Evolutionary conservation across 2,329 filamentous ascomycete species (phyloP).

Genomic region (Aspergillus ruber): DNA sequence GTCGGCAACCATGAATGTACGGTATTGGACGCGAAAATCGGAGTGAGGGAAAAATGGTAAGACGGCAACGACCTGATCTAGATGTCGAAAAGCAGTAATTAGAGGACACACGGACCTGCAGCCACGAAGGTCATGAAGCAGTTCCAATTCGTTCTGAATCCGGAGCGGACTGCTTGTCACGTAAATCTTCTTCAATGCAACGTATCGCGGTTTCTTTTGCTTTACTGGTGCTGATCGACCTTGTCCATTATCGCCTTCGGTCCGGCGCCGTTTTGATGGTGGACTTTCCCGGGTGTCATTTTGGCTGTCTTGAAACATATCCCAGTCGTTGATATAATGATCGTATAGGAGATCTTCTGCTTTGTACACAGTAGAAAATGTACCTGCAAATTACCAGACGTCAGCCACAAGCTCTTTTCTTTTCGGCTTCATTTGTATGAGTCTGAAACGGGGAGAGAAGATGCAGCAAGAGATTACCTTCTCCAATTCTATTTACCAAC

Average conservation of each 20-base stretch:
- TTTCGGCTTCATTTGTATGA: too few relatives aligned
- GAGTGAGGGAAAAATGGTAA: slow-evolving; percentile 92
- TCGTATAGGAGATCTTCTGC: slow-evolving; percentile 88
- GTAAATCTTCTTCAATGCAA: slow-evolving; percentile 99
- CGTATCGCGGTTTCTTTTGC: slow-evolving; percentile 62
- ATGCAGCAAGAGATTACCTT: slow-evolving; percentile 55
- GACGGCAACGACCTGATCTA: slow-evolving; percentile 91
- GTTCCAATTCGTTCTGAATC: slow-evolving; percentile 92
- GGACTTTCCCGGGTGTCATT: slow-evolving; percentile 63
- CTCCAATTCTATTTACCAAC: slow-evolving; percentile 92
- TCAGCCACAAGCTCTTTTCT: slow-evolving; percentile 1
- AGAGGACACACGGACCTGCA: slow-evolving; percentile 85
- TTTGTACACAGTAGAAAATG: slow-evolving; percentile 98
- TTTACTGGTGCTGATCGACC: slow-evolving; percentile 25
- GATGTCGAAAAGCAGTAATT: slow-evolving; percentile 91
- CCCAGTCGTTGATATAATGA: slow-evolving; percentile 79
- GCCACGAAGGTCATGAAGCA: slow-evolving; percentile 78
- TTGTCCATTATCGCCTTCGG: slow-evolving; percentile 29
- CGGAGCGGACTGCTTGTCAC: slow-evolving; percentile 90
- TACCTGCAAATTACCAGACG: slow-evolving; percentile 53
- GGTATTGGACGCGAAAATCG: slow-evolving; percentile 88
- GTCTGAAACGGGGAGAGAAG: background rate
- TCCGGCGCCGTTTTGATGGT: slow-evolving; percentile 52
- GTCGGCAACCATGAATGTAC: slow-evolving; percentile 76
- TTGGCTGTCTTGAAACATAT: slow-evolving; percentile 59